Base-by-base conservation (phyloP, 2,329 filamentous ascomycete species). In the Cordyceps militaris region DNA sequence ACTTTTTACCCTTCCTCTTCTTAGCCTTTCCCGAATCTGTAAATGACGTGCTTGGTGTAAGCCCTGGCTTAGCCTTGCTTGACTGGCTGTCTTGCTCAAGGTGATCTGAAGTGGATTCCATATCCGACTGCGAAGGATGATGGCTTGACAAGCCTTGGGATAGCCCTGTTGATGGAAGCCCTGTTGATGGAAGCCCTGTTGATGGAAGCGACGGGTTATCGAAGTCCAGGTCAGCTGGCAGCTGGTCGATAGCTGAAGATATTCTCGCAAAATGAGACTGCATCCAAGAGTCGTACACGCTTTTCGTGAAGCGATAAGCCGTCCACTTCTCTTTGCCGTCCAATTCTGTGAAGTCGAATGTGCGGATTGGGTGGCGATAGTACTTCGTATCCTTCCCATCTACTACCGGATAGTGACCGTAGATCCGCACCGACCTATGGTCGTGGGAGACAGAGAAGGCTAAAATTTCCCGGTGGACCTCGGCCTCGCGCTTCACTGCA, bases 391-490 rank as follows among this genome's bases (percentile, higher is more conserved):
- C 30, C 26, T 50, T 21, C 28, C 46, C 54, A 23, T 40, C 10
- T 21, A 57, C 43, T 8, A 40, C 44, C n/a, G 54, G 43, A 32
- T 50, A 50, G 28, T 57, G 36, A 24, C 54, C 54, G 34, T 57
- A 43, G 36, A 57, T 23, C n/a, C 26, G 21, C 9, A 50, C 44
- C 36, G 19, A 40, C n/a, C 16, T 14, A n/a, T 57, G 21, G 36
- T 57, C 36, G 36, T 57, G 46, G 3, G 54, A 57, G 24, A 57
- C 36, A 19, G 54, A 57, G 19, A 57, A 57, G 26, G 34, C 44
- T 16, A 57, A 14, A 36, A 76, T 71, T 59, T 73, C 63, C 28
- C 67, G 69, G 61, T 74, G 21, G 24, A 74, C 52, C 61, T 73
- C 69, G 7, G 63, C 23, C 59, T 72, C 66, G 14, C 69, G 70